These are phyloP conservation scores for Hirschioporus abietinus DNA, from an alignment of 768 basidiomycete species.

Conservation along the genomic window DNA sequence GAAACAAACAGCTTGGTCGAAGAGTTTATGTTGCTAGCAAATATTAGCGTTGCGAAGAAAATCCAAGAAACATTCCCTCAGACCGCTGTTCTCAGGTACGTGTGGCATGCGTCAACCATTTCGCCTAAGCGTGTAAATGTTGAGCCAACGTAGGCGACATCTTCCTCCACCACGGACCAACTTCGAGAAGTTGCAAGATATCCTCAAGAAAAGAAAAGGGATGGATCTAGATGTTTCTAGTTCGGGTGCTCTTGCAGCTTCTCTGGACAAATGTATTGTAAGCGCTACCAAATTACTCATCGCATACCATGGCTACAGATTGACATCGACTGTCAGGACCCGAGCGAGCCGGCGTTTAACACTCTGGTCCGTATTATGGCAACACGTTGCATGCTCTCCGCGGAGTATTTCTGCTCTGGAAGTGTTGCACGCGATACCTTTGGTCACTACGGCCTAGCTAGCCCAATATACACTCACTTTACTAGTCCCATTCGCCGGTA, in stretches of 20 bases:
- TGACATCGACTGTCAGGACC: constrained; percentile 47
- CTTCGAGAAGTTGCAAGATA: constrained; percentile 94
- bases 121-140: not conserved
- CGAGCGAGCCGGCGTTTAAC: constrained; percentile 84
- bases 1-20: constrained; percentile 98
- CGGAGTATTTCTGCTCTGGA: constrained; percentile 97
- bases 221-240: constrained; percentile 84
- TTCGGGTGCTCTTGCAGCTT: constrained; percentile 83
- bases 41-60: constrained; percentile 86
- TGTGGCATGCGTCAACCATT: constrained; percentile 8
- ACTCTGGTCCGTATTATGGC: constrained; percentile 99
- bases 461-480: constrained; percentile 96
- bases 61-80: constrained; percentile 95
- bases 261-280: constrained; percentile 83
- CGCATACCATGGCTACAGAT: not conserved
- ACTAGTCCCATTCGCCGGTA: constrained; percentile 97
- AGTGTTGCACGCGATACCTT: constrained; percentile 90
- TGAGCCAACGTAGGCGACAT: constrained; percentile 57
- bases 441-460: constrained; percentile 96
- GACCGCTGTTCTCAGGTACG: constrained; percentile 84
- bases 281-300: constrained; percentile 22
- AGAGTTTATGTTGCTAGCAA: constrained; percentile 98
- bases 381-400: constrained; percentile 95
- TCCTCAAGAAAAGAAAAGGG: constrained; percentile 79
- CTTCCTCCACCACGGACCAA: constrained; percentile 87